Evolutionary conservation across 768 basidiomycete genomes (phyloP).

Genomic region (Suillus sp.): DNA sequence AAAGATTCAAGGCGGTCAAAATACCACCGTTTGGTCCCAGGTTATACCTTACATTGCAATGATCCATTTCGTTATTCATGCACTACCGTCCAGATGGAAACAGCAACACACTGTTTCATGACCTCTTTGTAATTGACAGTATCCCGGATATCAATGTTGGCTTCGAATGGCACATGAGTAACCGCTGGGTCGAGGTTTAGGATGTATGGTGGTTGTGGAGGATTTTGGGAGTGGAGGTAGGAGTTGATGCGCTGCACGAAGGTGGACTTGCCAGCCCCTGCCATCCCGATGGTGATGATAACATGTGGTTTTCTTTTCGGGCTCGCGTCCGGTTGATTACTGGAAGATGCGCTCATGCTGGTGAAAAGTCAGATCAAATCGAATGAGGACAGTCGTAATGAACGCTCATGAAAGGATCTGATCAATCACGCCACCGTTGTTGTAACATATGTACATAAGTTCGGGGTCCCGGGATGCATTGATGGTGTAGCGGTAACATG

Average conservation of each 20-base stretch:
- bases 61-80: constrained; percentile 22
- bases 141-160: constrained; percentile 98
- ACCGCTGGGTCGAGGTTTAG: constrained; percentile 98
- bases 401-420: background rate
- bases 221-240: constrained; percentile 72
- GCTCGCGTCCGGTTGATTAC: constrained; percentile 6
- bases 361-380: background rate
- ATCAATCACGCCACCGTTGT: background rate
- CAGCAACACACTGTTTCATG: constrained; percentile 93
- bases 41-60: constrained; percentile 74
- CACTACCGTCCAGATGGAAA: constrained; percentile 22
- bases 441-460: background rate
- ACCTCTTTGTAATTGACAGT: constrained; percentile 97
- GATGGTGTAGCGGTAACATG: constrained; percentile 19
- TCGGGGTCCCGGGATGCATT: constrained; percentile 1
- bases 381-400: background rate
- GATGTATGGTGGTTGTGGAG: constrained; percentile 82
- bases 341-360: constrained; percentile 27
- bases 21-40: constrained; percentile 98
- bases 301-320: constrained; percentile 62
- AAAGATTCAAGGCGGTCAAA: constrained; percentile 93
- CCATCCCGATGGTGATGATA: constrained; percentile 94
- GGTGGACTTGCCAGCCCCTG: constrained; percentile 96
- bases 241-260: constrained; percentile 96
- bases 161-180: constrained; percentile 85